These are phyloP conservation scores for Rhamnella rubrinervis DNA, from an alignment of 331 rosid genomes.

Conservation along the genomic window DNA sequence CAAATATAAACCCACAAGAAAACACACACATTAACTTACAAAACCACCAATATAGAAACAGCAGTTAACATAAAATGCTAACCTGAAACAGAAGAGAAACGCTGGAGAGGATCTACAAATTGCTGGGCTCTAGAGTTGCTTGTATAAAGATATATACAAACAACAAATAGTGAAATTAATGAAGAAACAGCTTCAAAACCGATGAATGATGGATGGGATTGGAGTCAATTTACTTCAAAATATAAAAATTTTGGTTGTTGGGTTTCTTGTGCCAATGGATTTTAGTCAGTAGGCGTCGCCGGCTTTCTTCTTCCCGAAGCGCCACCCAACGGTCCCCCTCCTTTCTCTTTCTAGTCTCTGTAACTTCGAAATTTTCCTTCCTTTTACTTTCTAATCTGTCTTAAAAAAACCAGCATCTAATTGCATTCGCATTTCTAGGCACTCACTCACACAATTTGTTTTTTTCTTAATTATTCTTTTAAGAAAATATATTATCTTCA, in stretches of 20 bases:
- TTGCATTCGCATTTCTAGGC: no score
- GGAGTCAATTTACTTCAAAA: conserved; percentile 5
- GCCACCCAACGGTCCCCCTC: conserved; percentile 33
- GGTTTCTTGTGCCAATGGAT: background rate
- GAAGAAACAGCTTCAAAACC: background rate
- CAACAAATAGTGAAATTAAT: conserved; percentile 4
- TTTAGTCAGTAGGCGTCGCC: conserved; percentile 17
- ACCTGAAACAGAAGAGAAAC: conserved; percentile 41
- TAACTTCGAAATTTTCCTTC: background rate
- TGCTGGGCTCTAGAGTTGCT: conserved; percentile 23
- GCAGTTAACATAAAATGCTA: conserved; percentile 23
- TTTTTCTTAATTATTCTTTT: no score
- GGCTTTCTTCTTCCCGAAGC: conserved; percentile 28
- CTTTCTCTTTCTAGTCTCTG: background rate
- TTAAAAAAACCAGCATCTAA: no score
- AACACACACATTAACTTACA: background rate
- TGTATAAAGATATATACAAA: background rate
- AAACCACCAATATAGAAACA: background rate
- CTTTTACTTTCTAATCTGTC: background rate
- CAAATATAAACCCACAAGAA: conserved; percentile 22
- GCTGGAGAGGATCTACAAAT: conserved; percentile 42
- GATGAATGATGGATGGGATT: conserved; percentile 21
- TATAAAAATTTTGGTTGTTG: conserved; percentile 18
- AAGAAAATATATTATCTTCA: no score
- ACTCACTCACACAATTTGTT: no score